phyloP scores from a whole-genome alignment of 495 filamentous ascomycete genomes.

The Ramalina intermedia region DNA sequence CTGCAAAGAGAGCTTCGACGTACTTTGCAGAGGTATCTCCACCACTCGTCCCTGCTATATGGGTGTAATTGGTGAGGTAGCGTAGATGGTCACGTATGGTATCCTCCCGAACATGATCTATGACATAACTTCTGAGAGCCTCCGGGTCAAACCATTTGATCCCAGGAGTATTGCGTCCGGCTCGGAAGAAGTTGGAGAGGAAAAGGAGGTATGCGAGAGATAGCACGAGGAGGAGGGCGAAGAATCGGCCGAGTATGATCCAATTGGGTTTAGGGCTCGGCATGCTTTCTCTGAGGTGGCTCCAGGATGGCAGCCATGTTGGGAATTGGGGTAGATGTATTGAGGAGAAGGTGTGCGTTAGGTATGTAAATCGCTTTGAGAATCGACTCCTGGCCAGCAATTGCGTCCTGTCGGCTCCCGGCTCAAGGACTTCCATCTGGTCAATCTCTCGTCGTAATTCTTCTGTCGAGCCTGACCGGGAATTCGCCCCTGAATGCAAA shows the following conservation, averaged over 20 bases:
- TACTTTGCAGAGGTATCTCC: constrained; percentile 71
- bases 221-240: constrained; percentile 60
- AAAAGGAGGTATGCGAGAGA: constrained; percentile 70
- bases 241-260: constrained; percentile 52
- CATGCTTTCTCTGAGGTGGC: constrained; percentile 11
- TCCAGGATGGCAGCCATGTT: constrained; percentile 26
- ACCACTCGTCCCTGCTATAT: constrained; percentile 83
- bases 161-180: constrained; percentile 26
- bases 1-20: constrained; percentile 57
- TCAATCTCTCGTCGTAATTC: constrained; percentile 65
- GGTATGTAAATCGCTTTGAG: constrained; percentile 39
- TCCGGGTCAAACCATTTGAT: constrained; percentile 49
- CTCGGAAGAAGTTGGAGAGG: constrained; percentile 60
- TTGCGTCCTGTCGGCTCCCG: constrained; percentile 26
- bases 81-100: constrained; percentile 55
- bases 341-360: constrained; percentile 40
- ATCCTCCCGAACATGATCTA: constrained; percentile 49
- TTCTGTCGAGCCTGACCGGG: constrained; percentile 36
- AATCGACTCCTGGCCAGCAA: constrained; percentile 26
- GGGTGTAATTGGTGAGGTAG: constrained; percentile 63
- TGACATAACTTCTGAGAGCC: constrained; percentile 53
- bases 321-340: constrained; percentile 37
- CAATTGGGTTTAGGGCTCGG: constrained; percentile 25
- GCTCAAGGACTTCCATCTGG: constrained; percentile 81
- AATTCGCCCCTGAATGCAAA: constrained; percentile 28